These are phyloP conservation scores for Fusarium nisikadoi DNA, from an alignment of 2,329 filamentous ascomycete species.

Conservation along the genomic window DNA sequence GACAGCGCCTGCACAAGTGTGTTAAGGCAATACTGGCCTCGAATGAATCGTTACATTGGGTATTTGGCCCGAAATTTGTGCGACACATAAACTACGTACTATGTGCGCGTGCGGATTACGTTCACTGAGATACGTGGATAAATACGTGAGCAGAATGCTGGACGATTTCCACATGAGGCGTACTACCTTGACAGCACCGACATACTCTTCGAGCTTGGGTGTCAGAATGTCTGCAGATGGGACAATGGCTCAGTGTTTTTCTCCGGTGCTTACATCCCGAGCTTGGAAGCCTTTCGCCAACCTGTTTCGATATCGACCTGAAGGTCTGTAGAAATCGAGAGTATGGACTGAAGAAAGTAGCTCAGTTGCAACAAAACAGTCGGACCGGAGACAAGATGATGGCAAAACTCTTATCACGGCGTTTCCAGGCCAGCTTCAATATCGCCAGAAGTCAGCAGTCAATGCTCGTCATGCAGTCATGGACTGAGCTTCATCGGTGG, in stretches of 20 bases:
- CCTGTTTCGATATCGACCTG: background rate
- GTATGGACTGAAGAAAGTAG: background rate
- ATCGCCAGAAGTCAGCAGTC: background rate
- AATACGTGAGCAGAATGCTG: conserved; percentile 14
- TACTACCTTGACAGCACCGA: background rate
- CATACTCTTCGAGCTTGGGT: background rate
- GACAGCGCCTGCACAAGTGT: conserved; percentile 42
- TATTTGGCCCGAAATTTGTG: conserved; percentile 31
- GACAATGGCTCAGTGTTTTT: background rate
- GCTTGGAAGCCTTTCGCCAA: background rate
- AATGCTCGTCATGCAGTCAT: background rate
- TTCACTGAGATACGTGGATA: conserved; percentile 7
- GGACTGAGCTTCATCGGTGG: background rate
- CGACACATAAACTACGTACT: conserved; percentile 29
- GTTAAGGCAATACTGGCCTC: conserved; percentile 22
- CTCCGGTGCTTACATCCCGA: background rate
- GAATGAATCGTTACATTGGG: conserved; percentile 28
- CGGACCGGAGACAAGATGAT: background rate
- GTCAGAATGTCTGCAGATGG: background rate
- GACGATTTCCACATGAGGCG: background rate
- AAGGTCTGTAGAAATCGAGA: background rate
- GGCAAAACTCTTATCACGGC: background rate
- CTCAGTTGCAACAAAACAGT: background rate
- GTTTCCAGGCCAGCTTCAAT: conserved; percentile 4
- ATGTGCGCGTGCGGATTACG: conserved; percentile 9